Evolutionary conservation across 495 filamentous ascomycete genomes (phyloP).

Genomic region (Penicillium parvum): DNA sequence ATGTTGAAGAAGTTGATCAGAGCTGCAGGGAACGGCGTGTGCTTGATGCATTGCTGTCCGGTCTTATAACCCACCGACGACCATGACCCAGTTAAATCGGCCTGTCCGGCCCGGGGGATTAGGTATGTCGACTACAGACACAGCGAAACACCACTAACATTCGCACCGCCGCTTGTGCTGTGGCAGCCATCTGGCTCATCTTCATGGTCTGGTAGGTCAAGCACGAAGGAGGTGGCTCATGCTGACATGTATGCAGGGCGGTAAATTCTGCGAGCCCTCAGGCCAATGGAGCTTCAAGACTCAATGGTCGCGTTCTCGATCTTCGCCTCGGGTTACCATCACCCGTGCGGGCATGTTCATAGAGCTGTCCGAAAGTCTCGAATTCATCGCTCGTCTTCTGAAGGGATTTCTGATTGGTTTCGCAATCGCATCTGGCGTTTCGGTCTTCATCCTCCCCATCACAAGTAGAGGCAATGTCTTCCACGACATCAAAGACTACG

Average conservation of each 20-base stretch:
- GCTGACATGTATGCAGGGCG: constrained; percentile 17
- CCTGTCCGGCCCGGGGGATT: no score
- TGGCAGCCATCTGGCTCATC: constrained; percentile 72
- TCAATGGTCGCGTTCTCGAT: constrained; percentile 69
- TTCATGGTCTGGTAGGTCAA: constrained; percentile 64
- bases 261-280: constrained; percentile 53
- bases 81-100: no score
- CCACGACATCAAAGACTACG: constrained; percentile 51
- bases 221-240: background rate
- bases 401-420: constrained; percentile 63
- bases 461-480: constrained; percentile 56
- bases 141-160: no score
- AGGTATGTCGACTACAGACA: no score
- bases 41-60: no score
- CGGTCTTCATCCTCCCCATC: constrained; percentile 60
- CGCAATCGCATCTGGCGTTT: constrained; percentile 58
- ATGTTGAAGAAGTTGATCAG: no score
- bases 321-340: constrained; percentile 54
- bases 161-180: constrained; percentile 60
- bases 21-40: no score
- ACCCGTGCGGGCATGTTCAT: constrained; percentile 46
- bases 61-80: no score
- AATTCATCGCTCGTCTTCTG: constrained; percentile 52
- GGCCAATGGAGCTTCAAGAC: constrained; percentile 58
- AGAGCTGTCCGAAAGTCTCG: constrained; percentile 44